Evolutionary conservation across 345 rosid genomes (phyloP).

Genomic region (Citrus hindsii): DNA sequence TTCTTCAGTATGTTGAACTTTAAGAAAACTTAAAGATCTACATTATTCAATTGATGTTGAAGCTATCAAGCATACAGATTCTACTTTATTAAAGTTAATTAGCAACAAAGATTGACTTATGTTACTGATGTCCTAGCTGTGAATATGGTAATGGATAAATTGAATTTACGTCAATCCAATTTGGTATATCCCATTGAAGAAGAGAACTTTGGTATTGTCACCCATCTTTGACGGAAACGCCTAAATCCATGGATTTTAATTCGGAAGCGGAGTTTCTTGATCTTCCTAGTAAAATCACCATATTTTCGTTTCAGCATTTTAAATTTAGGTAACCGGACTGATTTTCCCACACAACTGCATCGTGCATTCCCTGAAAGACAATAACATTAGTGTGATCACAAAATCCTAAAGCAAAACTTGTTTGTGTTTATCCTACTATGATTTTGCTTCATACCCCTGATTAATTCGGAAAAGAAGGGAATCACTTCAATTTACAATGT

Average conservation of each 20-base stretch:
- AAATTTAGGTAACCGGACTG: constrained; percentile 35
- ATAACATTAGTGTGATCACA: neutral
- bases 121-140: neutral
- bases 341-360: constrained; percentile 31
- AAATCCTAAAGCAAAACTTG: neutral
- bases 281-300: constrained; percentile 41
- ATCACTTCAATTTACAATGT: neutral
- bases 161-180: constrained; percentile 28
- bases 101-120: constrained; percentile 4
- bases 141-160: neutral
- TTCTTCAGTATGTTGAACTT: neutral
- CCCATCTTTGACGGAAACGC: constrained; percentile 55
- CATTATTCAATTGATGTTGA: neutral
- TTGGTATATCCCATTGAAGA: constrained; percentile 48
- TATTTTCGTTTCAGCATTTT: constrained; percentile 45
- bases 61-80: neutral
- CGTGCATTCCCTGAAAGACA: constrained; percentile 37
- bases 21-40: neutral
- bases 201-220: constrained; percentile 49
- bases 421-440: constrained; percentile 1
- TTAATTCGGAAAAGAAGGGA: neutral
- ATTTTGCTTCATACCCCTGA: neutral
- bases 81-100: neutral
- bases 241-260: constrained; percentile 62
- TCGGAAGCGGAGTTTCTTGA: constrained; percentile 52